Evolutionary conservation across 2,329 filamentous ascomycete genomes (phyloP), one percentile per base, ranked within the genome.

Genomic region (Colletotrichum sp.): DNA sequence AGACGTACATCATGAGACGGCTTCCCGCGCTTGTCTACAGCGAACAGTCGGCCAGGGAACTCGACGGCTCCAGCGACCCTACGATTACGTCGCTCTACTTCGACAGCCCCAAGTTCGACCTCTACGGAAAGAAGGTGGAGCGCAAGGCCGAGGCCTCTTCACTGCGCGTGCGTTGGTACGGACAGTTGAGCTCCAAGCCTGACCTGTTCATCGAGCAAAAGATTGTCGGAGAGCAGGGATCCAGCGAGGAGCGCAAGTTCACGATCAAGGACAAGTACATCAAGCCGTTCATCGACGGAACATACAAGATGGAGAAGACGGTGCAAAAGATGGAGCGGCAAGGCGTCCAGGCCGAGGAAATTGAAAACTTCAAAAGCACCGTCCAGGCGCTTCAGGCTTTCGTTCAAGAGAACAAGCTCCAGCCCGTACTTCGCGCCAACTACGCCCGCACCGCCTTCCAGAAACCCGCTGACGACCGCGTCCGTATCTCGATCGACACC

Each of bases 61-160:
- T 95, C 59, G 95, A 98, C 81, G 92, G 92, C 62, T 92, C 91
- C 77, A 92, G 96, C 79, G 96, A 99, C 81, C 97, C 97, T 7
- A 95, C 95, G 67, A 95, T 99, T 79, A 99, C 96, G 18, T 98
- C 96, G 30, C 92, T 99, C 52, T 99, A 99, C 86, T 98, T 99
- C 81, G 97, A 99, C 85, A 98, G 93, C 83, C 89, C 92, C 55
- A 93, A 93, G 79, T 99, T 99, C 84, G 91, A 94, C 16, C 89
- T 99, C 12, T 99, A 99, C 85, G 92, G 92, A 16, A 91, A 94
- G 80, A 99, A 99, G 86, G 93, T 98, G 26, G 93, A 94, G 76
- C 92, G 93, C 78, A 89, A 93, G 76, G 89, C 92, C 2, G 93
- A 96, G 81, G 95, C 95, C 8, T 92, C 94, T 4, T 98, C 96